Percentiles rank a stretch among this genome's conserved stretches.
Conservation (phyloP, 345 rosid genomes). For the Brassica napus region Da-Ae NC_063446.1:68417001-68417500, state of each 20-base stretch:
- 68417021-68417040: constrained; percentile 22
- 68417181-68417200: constrained; percentile 2
- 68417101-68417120: constrained; percentile 33
- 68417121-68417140: constrained; percentile 31
- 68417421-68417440: constrained; percentile 22
- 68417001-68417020: constrained; percentile 31
- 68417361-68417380: constrained; percentile 21
- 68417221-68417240: background rate
- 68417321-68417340: background rate
- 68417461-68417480: background rate
- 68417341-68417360: background rate
- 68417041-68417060: constrained; percentile 24
- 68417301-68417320: background rate
- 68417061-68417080: constrained; percentile 27
- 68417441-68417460: background rate
- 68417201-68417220: background rate
- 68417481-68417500: constrained; percentile 8
- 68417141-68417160: constrained; percentile 25
- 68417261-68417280: background rate
- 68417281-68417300: background rate
- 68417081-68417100: constrained; percentile 38
- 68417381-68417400: constrained; percentile 26
- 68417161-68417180: constrained; percentile 13
- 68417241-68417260: constrained; percentile 20
- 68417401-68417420: constrained; percentile 19